phyloP scores from a whole-genome alignment of 2,329 filamentous ascomycete species.

The Monilinia fructicola region DNA sequence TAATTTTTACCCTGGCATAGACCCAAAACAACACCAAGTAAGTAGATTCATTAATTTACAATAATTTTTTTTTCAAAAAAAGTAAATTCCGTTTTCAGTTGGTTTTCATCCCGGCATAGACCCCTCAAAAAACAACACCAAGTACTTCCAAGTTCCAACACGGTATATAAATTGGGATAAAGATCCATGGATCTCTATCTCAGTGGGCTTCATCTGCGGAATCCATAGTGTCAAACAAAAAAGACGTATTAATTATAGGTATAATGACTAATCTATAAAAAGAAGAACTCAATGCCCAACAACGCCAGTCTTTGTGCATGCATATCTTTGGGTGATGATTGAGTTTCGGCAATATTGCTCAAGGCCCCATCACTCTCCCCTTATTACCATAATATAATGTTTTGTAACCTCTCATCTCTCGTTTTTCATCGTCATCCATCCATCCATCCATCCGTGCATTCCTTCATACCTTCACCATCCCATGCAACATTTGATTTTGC shows the following conservation, averaged over 20 bases:
- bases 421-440: slow-evolving; percentile 11
- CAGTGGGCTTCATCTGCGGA: neutral
- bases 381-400: slow-evolving; percentile 13
- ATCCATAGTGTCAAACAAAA: neutral
- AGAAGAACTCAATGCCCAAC: neutral
- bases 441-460: neutral
- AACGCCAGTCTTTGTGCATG: slow-evolving; percentile 10
- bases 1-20: too few relatives aligned
- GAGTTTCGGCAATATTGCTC: neutral
- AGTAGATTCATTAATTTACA: too few relatives aligned
- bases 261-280: slow-evolving; percentile 4
- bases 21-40: too few relatives aligned
- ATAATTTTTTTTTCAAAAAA: too few relatives aligned
- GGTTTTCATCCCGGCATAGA: too few relatives aligned
- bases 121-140: too few relatives aligned
- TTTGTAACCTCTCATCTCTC: slow-evolving; percentile 12
- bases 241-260: slow-evolving; percentile 4
- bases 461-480: neutral
- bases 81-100: too few relatives aligned
- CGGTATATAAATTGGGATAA: too few relatives aligned
- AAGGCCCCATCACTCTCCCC: neutral
- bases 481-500: neutral
- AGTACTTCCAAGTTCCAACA: too few relatives aligned
- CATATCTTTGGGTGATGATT: neutral
- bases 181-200: too few relatives aligned